Base-by-base conservation (phyloP, 2,329 filamentous ascomycete genomes). In the Colletotrichum sp. region DNA sequence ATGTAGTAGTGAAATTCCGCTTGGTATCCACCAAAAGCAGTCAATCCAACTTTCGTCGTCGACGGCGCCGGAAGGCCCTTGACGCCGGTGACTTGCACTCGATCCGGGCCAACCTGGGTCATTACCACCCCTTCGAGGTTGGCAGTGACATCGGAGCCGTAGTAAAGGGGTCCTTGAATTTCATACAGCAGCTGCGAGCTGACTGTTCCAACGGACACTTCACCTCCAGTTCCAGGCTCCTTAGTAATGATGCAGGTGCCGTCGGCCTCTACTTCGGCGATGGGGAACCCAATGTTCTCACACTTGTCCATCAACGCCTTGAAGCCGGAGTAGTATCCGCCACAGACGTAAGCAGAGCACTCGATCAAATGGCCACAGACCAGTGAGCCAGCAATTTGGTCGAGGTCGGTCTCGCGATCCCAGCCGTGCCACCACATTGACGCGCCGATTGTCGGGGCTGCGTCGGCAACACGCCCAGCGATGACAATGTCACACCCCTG, bases 401-500 rank as follows among this genome's bases (percentile, higher is more conserved):
- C 87, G n/a, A 87, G 90, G 36, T 88, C 85, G 0, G 82, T 84
- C 28, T 86, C 85, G 30, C 88, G 85, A 1, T 77, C 76, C 90
- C 90, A 92, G 3, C 84, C 83, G 72, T 92, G 86, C 87, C 90
- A 92, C 83, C 86, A 92, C 80, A 87, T 88, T 0, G 90, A 90
- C 0, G 89, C 89, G 0, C 88, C 90, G 69, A 92, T 90, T 0
- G 90, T 89, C 0, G 88, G 89, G 5, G 86, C 87, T 1, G 89
- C 88, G 77, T 89, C 88, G 0, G 87, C 85, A 0, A 87, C 87
- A 8, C 88, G 84, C 0, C 88, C 88, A 64, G 88, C 89, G 5
- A 90, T 85, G 67, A 90, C 82, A 30, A 90, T 88, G 26, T 88
- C 84, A 4, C 87, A 88, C 0, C 87, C 77, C n/a, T 77, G 67